Evolutionary conservation across 306 rosid species (phyloP), one percentile per base, ranked within the genome.

Genomic region (Aeschynomene evenia): DNA sequence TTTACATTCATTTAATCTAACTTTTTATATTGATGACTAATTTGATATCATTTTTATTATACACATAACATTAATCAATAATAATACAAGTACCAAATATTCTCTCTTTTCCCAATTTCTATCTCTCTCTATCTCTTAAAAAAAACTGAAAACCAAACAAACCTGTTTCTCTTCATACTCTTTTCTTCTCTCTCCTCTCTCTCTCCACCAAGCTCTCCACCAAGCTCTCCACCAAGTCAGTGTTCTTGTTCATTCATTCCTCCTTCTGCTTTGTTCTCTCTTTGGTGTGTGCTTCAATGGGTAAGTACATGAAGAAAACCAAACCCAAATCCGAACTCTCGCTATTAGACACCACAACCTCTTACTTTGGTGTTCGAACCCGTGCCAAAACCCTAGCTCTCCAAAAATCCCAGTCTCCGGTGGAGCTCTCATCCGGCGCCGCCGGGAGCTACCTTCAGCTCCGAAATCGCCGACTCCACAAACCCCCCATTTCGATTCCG

Each of bases 351-450:
- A 34, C 24, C 31, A 58, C 80, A 13, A 76, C 76, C 67, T 23
- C 89, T 5, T 71, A 65, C 66, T 76, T 74, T 28, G 97, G 99
- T 13, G 99, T 94, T 26, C 84, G 95, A 22, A 94, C 99, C 28
- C 90, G 99, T 8, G 97, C 99, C 70, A 89, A 87, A 85, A 94
- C 97, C 85, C 87, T 91, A 76, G 99, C 99, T 12, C 84, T 88
- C 1, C 88, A 84, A 74, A 84, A 82, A 18, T 77, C 82, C 0
- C 81, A 77, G 28, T 16, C 81, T 2, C 69, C 55, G 23, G 51
- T 72, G 2, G 22, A 82, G 0, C 62, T 80, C 1, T 34, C 63
- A 52, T 26, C 85, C 0, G 23, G 82, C 1, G 22, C 89, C 24
- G 71, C 86, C 0, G 86, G 77, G 4, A 89, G 96, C 15, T 94